phyloP scores from a whole-genome alignment of 371 early-diverging fungal genomes.

The Lichtheimia hyalospora region DNA sequence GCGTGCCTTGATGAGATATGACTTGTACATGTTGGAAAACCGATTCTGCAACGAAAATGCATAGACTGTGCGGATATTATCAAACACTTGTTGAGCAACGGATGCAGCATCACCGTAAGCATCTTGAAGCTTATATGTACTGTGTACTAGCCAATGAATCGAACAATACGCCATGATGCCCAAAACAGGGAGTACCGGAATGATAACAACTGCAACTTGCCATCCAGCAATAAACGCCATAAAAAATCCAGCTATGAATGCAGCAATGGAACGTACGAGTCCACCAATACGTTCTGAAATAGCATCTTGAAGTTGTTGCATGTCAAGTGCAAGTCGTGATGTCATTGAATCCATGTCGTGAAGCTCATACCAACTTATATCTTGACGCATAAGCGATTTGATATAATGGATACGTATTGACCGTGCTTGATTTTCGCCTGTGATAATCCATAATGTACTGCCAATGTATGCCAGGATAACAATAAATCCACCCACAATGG shows the following conservation, averaged over 20 bases:
- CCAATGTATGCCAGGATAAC: slow-evolving; percentile 36
- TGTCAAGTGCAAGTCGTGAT: slow-evolving; percentile 71
- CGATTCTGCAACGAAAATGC: slow-evolving; percentile 81
- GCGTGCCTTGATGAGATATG: slow-evolving; percentile 55
- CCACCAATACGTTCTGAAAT: slow-evolving; percentile 78
- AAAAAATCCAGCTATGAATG: slow-evolving; percentile 84
- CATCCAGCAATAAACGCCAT: slow-evolving; percentile 88
- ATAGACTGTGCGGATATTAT: slow-evolving; percentile 85
- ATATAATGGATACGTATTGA: slow-evolving; percentile 58
- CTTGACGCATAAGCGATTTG: slow-evolving; percentile 77
- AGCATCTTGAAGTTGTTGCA: slow-evolving; percentile 79
- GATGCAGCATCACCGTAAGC: slow-evolving; percentile 49
- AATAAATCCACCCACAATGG: slow-evolving; percentile 38
- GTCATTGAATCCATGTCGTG: slow-evolving; percentile 60
- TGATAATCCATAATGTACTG: slow-evolving; percentile 41
- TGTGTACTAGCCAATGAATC: slow-evolving; percentile 53
- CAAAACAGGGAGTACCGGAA: slow-evolving; percentile 60
- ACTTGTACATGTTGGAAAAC: slow-evolving; percentile 62
- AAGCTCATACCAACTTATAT: slow-evolving; percentile 84
- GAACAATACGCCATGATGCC: slow-evolving; percentile 20
- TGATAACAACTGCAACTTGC: slow-evolving; percentile 72
- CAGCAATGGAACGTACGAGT: slow-evolving; percentile 62
- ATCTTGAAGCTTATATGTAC: slow-evolving; percentile 49
- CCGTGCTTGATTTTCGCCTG: slow-evolving; percentile 38
- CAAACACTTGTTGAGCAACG: slow-evolving; percentile 68